Percentiles rank a stretch among this genome's conserved stretches.
phyloP scores from a whole-genome alignment of 768 basidiomycete species.

The Lactifluus hygrophoroides region DNA sequence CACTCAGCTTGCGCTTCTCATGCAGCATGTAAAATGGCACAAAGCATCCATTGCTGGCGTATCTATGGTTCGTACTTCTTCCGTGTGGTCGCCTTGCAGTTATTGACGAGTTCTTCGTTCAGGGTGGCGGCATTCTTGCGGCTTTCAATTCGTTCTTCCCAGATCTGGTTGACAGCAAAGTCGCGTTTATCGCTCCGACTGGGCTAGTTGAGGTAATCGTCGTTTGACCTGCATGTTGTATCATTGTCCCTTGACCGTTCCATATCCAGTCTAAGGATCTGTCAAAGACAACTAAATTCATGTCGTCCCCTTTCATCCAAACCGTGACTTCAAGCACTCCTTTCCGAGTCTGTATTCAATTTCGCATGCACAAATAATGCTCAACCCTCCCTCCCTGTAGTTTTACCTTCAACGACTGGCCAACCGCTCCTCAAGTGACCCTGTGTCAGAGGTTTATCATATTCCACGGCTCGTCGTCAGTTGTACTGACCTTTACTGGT shows the following conservation, averaged over 20 bases:
- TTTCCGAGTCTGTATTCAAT: constrained; percentile 40
- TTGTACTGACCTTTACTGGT: background rate
- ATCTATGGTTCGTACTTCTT: constrained; percentile 52
- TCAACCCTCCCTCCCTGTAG: constrained; percentile 13
- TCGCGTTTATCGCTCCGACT: constrained; percentile 59
- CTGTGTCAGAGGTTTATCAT: constrained; percentile 25
- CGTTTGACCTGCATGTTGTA: background rate
- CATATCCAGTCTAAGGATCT: constrained; percentile 46
- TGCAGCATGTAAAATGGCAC: constrained; percentile 71
- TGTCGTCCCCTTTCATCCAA: constrained; percentile 71
- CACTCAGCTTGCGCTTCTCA: constrained; percentile 72
- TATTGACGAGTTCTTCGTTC: background rate
- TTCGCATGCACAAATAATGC: background rate
- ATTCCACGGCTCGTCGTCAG: background rate
- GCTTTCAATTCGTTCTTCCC: constrained; percentile 68
- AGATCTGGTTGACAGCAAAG: constrained; percentile 53
- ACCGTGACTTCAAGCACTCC: constrained; percentile 52
- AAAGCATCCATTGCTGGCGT: constrained; percentile 57
- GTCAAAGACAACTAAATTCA: constrained; percentile 66
- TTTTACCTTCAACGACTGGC: constrained; percentile 30
- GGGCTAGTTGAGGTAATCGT: constrained; percentile 56
- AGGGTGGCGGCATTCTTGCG: constrained; percentile 70
- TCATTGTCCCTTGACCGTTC: background rate
- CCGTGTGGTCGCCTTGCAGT: background rate
- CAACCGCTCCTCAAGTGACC: constrained; percentile 24